Base-by-base conservation (phyloP, 805 yeast genomes). In the Hanseniaspora pseudoguilliermondii region DNA sequence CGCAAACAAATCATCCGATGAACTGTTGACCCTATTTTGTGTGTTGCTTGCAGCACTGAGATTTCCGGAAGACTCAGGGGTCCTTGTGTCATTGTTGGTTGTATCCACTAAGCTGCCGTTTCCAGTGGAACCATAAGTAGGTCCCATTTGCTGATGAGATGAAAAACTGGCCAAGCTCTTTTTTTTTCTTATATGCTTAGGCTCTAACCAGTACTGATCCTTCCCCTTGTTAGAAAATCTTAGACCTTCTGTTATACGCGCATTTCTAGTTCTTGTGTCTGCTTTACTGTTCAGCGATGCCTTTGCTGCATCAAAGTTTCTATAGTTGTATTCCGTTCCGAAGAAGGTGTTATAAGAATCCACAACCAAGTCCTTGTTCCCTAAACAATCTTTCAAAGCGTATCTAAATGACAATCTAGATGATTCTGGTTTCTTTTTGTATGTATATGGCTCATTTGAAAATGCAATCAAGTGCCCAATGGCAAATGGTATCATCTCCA, bases 381-480 rank as follows among this genome's bases (percentile, higher is more conserved):
- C 93, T 55, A 84, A 70, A 61, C 85, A 81, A 64, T 93, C 99
- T 54, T 80, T 74, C 1, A 88, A 55, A 0, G 97, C 96, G 58
- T 77, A 75, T 44, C 59, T 62, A 11, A 82, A 74, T 25, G 79
- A 72, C 53, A 90, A 63, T 46, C 96, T 71, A 0, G 81, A 84
- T 42, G 87, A 83, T 35, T 82, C 83, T 0, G 93, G 89, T 50
- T 84, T 70, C 13, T 69, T 71, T 10, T 76, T 66, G 2, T 79
- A 73, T 2, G 82, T 78, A 65, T 84, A 93, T 42, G 87, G 93
- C 2, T 71, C 70, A 69, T 84, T 85, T 6, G 88, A 80, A 67
- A 93, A 93, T 0, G 97, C 88, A 47, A 74, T 65, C 83, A 89
- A 82, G 69, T 93, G 97, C n/a, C 93, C 83, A 25, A 84, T 68